Base-by-base conservation (phyloP, 208 protist species). In the Crithidia mellificae region DNA sequence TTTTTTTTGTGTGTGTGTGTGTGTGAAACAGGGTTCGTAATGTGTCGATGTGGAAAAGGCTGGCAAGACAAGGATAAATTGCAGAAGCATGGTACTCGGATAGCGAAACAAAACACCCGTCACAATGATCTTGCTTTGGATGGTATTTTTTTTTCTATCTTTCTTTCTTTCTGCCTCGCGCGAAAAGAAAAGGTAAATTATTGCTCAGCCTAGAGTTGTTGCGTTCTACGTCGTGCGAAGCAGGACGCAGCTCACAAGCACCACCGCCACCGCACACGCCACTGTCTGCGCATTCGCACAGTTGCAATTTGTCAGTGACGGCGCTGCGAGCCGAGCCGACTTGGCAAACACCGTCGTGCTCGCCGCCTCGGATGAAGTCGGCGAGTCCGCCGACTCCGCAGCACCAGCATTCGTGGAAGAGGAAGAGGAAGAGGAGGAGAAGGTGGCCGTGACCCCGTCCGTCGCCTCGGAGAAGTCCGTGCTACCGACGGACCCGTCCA, bases 221-320 rank as follows among this genome's bases (percentile, higher is more conserved):
- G 34, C 34, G 19, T 17, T 8, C 41, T 47, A 44, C 43, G 47
- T 22, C 2, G 34, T 44, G 27, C 66, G 57, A 46, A 72, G 55
- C 34, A 55, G 29, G 11, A 43, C 36, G 38, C 55, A 63, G 50
- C 49, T 53, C 30, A 66, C 47, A 8, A 62, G 68, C 20, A 54
- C 7, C 41, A 61, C 68, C 14, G 38, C 62, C 34, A 67, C 62
- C 14, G 62, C 62, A 50, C 49, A 67, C 50, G 34, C 62, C 36
- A 55, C 38, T 38, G 32, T 57, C 25, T 56, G 62, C 32, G 50
- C 59, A 32, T 65, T 65, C 32, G 46, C 17, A 46, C 34, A 46
- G 32, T 15, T 39, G 46, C 30, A 65, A 29, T 38, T 14, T 27
- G 47, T 25, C 41, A 52, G 50, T 29, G 22, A 19, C 44, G 22